A percentile compares a stretch with the other conserved stretches of the same genome.
These are phyloP conservation scores for Venturia pyrina DNA, from an alignment of 2,329 filamentous ascomycete species.

Conservation along the genomic window DNA sequence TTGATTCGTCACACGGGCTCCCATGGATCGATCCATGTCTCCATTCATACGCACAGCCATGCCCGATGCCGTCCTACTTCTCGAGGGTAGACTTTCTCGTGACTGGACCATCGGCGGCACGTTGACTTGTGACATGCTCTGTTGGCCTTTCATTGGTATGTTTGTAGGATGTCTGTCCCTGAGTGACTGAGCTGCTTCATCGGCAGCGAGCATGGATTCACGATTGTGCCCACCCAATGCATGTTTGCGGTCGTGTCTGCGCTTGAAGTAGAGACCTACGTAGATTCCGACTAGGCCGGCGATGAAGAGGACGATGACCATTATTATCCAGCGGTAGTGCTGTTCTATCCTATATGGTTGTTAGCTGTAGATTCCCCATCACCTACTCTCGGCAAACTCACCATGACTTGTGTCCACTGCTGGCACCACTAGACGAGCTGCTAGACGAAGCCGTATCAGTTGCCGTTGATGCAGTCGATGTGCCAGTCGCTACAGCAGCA, in stretches of 20 bases:
- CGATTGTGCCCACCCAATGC: not conserved
- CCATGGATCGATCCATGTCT: not conserved
- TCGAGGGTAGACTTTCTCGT: not conserved
- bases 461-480: not conserved
- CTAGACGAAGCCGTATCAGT: not conserved
- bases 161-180: constrained; percentile 8
- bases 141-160: not conserved
- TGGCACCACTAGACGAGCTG: not conserved
- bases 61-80: not conserved
- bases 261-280: constrained; percentile 10
- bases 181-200: constrained; percentile 2
- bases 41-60: not conserved
- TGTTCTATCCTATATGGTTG: constrained; percentile 6
- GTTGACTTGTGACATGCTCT: not conserved
- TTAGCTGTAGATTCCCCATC: not conserved
- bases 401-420: constrained; percentile 10
- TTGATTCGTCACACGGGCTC: not conserved
- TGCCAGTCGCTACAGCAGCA: not conserved
- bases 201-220: constrained; percentile 6
- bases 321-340: constrained; percentile 11
- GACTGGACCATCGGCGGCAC: not conserved
- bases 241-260: constrained; percentile 3
- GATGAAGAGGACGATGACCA: constrained; percentile 11
- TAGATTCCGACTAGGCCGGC: constrained; percentile 10
- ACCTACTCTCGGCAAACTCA: not conserved